phyloP scores from a whole-genome alignment of 2,329 filamentous ascomycete species.

The Aspergillus luchuensis region DNA sequence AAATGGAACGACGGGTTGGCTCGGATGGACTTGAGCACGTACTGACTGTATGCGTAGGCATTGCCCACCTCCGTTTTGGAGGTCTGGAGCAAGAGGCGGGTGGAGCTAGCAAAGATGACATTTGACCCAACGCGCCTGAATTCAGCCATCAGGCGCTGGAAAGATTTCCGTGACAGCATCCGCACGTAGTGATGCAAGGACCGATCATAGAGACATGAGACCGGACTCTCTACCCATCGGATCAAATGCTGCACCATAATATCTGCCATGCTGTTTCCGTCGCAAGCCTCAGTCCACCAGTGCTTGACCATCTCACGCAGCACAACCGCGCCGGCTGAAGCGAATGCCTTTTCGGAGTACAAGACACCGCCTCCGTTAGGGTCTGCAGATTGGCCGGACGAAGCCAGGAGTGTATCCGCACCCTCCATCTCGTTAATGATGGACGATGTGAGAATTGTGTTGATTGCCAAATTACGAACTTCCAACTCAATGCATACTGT shows the following conservation, averaged over 20 bases:
- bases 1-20: conserved; percentile 95
- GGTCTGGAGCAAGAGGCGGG: conserved; percentile 87
- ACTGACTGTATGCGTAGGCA: conserved; percentile 94
- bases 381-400: conserved; percentile 65
- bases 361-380: conserved; percentile 67
- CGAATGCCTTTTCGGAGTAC: conserved; percentile 86
- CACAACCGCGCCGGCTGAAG: conserved; percentile 86
- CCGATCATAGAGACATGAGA: conserved; percentile 92
- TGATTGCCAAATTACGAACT: conserved; percentile 92
- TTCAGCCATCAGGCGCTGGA: conserved; percentile 95
- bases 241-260: conserved; percentile 96
- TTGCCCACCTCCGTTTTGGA: conserved; percentile 96
- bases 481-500: conserved; percentile 96
- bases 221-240: conserved; percentile 92
- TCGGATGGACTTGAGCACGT: conserved; percentile 97
- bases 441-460: conserved; percentile 94
- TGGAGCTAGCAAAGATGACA: conserved; percentile 90
- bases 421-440: conserved; percentile 96
- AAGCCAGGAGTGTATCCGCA: conserved; percentile 82
- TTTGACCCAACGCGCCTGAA: conserved; percentile 94
- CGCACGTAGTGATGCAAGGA: conserved; percentile 96
- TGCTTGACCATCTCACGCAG: conserved; percentile 97
- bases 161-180: conserved; percentile 96
- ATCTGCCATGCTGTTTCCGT: conserved; percentile 90
- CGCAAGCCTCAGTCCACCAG: conserved; percentile 96